These are phyloP conservation scores for Leonotis leonurus DNA, from an alignment of 257 asterid genomes.

Conservation along the genomic window DNA sequence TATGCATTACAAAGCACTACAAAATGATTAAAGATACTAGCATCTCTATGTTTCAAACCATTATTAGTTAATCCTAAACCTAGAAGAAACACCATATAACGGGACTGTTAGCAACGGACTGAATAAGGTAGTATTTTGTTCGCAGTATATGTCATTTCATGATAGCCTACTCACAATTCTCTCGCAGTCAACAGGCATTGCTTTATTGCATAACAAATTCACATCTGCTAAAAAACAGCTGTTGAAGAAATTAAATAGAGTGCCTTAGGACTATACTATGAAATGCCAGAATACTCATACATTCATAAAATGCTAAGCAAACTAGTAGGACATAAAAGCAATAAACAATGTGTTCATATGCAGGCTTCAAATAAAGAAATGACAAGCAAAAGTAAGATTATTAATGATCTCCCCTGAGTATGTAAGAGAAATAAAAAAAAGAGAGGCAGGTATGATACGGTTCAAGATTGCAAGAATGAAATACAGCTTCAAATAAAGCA, in stretches of 20 bases:
- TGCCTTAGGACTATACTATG: neutral
- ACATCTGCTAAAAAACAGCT: neutral
- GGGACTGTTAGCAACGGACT: slow-evolving; percentile 1
- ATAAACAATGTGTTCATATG: neutral
- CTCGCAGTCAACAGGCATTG: neutral
- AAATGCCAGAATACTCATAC: slow-evolving; percentile 4
- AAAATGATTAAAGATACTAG: slow-evolving; percentile 9
- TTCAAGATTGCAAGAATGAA: too few relatives aligned
- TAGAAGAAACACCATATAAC: neutral
- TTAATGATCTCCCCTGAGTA: neutral
- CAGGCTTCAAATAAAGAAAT: too few relatives aligned
- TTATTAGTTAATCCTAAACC: neutral
- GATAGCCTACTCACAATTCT: neutral
- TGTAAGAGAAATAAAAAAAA: neutral
- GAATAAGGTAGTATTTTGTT: slow-evolving; percentile 6
- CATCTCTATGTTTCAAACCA: neutral
- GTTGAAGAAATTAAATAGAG: neutral
- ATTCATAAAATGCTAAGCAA: neutral
- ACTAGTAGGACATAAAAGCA: slow-evolving; percentile 7
- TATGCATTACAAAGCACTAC: slow-evolving; percentile 5
- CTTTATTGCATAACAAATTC: neutral
- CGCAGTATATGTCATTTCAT: too few relatives aligned
- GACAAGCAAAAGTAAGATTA: neutral
- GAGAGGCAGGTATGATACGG: neutral
- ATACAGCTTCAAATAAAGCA: too few relatives aligned